These are phyloP conservation scores for Magnaporthales sp. DNA, from an alignment of 2,329 filamentous ascomycete species.

Conservation along the genomic window DNA sequence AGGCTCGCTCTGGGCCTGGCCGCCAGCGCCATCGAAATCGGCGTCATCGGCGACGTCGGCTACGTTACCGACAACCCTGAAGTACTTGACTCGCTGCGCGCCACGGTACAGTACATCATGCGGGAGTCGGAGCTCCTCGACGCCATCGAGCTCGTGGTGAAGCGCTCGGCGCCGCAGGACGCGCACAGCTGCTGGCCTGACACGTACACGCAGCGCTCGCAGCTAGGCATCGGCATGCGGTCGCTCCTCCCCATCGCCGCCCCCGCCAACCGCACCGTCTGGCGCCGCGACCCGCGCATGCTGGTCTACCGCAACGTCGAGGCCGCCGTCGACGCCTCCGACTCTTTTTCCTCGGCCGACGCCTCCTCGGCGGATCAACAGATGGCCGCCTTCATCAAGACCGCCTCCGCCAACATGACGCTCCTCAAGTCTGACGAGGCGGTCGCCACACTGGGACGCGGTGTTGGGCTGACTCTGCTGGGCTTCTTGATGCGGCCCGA, in stretches of 20 bases:
- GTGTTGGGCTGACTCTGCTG: constrained; percentile 7
- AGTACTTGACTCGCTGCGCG: constrained; percentile 4
- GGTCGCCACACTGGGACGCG: constrained; percentile 3
- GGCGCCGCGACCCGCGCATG: constrained; percentile 8
- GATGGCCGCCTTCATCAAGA: constrained; percentile 4
- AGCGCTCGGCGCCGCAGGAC: neutral
- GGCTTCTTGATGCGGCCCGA: constrained; percentile 6
- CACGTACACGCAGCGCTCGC: neutral
- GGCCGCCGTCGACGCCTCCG: neutral
- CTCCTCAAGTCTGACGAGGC: constrained; percentile 5
- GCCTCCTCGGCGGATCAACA: constrained; percentile 1
- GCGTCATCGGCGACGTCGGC: constrained; percentile 14
- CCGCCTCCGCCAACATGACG: neutral
- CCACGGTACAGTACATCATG: neutral
- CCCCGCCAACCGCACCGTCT: constrained; percentile 6
- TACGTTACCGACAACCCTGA: constrained; percentile 7
- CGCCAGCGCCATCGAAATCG: constrained; percentile 22
- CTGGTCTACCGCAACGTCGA: constrained; percentile 8
- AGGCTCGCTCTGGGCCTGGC: constrained; percentile 17
- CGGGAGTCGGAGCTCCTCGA: constrained; percentile 5
- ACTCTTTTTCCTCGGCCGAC: neutral
- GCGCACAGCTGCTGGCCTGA: neutral
- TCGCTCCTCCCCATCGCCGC: constrained; percentile 3
- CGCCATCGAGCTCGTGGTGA: constrained; percentile 4
- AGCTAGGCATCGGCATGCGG: constrained; percentile 2